A percentile compares a stretch with the other conserved stretches of the same genome.
Conservation (phyloP, 495 filamentous ascomycete genomes). For the Talaromyces trachyspermus region DNA sequence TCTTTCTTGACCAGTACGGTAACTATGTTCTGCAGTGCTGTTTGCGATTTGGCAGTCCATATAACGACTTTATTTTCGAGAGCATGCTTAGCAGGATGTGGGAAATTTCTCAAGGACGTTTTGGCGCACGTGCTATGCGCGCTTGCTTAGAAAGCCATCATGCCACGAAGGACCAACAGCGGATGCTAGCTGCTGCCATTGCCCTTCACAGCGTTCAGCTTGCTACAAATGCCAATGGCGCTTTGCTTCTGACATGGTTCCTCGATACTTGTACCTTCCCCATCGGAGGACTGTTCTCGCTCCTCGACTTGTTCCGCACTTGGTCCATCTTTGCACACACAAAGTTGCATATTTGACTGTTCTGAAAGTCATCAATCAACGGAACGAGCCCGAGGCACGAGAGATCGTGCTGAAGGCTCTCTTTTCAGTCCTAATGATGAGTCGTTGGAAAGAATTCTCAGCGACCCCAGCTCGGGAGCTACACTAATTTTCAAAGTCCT, state of each 20-base stretch:
- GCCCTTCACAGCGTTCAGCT: slow-evolving; percentile 93
- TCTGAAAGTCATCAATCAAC: slow-evolving; percentile 96
- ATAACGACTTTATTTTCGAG: slow-evolving; percentile 96
- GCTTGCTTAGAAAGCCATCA: slow-evolving; percentile 96
- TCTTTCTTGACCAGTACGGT: slow-evolving; percentile 96
- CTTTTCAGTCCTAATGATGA: slow-evolving; percentile 90
- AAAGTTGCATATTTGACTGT: slow-evolving; percentile 98
- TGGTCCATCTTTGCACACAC: slow-evolving; percentile 97
- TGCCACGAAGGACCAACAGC: slow-evolving; percentile 88
- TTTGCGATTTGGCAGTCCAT: slow-evolving; percentile 78
- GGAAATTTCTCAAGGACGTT: slow-evolving; percentile 89
- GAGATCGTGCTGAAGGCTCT: slow-evolving; percentile 85
- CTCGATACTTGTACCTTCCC: slow-evolving; percentile 97
- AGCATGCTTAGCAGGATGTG: slow-evolving; percentile 92
- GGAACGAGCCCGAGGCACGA: slow-evolving; percentile 88
- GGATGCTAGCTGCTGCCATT: slow-evolving; percentile 90
- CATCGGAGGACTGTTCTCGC: slow-evolving; percentile 86
- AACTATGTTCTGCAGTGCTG: slow-evolving; percentile 98
- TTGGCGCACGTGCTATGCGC: slow-evolving; percentile 91
- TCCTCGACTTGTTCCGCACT: slow-evolving; percentile 84
- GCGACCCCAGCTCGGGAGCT: slow-evolving; percentile 85
- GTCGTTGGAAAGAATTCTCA: slow-evolving; percentile 81
- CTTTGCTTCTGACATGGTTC: slow-evolving; percentile 93
- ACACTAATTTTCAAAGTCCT: slow-evolving; percentile 97
- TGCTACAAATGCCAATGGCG: slow-evolving; percentile 93